Percentiles rank a stretch among this genome's conserved stretches.
Evolutionary conservation across 805 yeast genomes (phyloP).

Genomic region (Kluyveromyces aestuarii): DNA sequence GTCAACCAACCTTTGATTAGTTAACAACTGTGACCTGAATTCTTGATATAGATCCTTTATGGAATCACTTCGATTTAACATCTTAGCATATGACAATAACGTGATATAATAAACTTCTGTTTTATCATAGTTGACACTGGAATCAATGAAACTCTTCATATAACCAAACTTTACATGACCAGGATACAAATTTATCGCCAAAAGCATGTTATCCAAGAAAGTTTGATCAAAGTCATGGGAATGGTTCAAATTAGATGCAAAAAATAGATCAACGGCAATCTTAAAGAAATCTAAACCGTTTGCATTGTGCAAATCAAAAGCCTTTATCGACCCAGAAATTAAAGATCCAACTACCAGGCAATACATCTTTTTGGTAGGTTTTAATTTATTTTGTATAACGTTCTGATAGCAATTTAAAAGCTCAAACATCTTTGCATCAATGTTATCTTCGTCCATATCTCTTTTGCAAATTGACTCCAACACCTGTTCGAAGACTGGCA

Average conservation of each 20-base stretch:
- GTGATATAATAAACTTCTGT: constrained; percentile 32
- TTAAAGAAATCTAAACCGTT: constrained; percentile 40
- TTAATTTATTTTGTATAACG: constrained; percentile 41
- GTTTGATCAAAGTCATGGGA: constrained; percentile 35
- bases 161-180: constrained; percentile 28
- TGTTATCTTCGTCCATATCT: constrained; percentile 39
- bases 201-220: constrained; percentile 36
- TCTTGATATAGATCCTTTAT: constrained; percentile 34
- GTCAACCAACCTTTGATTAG: constrained; percentile 13
- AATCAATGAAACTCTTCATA: constrained; percentile 25
- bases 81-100: constrained; percentile 32
- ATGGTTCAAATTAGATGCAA: constrained; percentile 33
- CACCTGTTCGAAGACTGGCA: constrained; percentile 45
- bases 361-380: constrained; percentile 50
- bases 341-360: constrained; percentile 42
- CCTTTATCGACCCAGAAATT: constrained; percentile 39
- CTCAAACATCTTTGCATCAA: constrained; percentile 53
- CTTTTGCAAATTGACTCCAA: constrained; percentile 46
- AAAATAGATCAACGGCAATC: constrained; percentile 41
- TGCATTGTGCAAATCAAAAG: constrained; percentile 28
- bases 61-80: constrained; percentile 30
- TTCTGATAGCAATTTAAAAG: constrained; percentile 63
- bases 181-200: constrained; percentile 37
- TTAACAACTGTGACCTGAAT: constrained; percentile 20
- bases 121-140: constrained; percentile 18